Evolutionary conservation across 495 filamentous ascomycete genomes (phyloP).

Genomic region (Beverwykella pulmonaria): DNA sequence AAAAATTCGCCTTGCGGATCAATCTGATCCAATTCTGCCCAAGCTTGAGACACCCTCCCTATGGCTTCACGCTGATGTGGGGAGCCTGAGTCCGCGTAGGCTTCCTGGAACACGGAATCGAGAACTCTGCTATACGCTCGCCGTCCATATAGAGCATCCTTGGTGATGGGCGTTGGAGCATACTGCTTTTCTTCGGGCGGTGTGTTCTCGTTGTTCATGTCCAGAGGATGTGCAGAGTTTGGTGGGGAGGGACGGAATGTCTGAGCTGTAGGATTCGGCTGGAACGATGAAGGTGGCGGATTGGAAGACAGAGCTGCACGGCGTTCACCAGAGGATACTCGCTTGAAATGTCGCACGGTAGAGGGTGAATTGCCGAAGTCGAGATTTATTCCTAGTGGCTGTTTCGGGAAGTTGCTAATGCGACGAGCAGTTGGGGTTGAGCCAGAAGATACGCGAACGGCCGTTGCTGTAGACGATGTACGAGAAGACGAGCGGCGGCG

Average conservation of each 20-base stretch:
- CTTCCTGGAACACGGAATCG: slow-evolving; percentile 79
- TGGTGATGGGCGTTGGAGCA: slow-evolving; percentile 45
- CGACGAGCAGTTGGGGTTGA: slow-evolving; percentile 47
- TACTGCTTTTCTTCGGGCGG: slow-evolving; percentile 21
- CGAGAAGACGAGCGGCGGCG: slow-evolving; percentile 20
- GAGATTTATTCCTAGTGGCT: slow-evolving; percentile 79
- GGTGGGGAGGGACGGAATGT: slow-evolving; percentile 38
- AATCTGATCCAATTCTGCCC: slow-evolving; percentile 77
- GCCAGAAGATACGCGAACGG: slow-evolving; percentile 38
- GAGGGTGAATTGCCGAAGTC: slow-evolving; percentile 89
- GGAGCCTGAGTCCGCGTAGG: slow-evolving; percentile 74
- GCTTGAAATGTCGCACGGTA: slow-evolving; percentile 85
- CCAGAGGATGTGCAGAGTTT: slow-evolving; percentile 27
- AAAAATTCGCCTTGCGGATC: slow-evolving; percentile 92
- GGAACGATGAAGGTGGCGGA: slow-evolving; percentile 42
- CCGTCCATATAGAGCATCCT: slow-evolving; percentile 78
- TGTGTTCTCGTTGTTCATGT: slow-evolving; percentile 36
- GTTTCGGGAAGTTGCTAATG: slow-evolving; percentile 58
- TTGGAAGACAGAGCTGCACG: slow-evolving; percentile 32
- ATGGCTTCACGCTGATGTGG: slow-evolving; percentile 79
- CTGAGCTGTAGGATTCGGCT: slow-evolving; percentile 33
- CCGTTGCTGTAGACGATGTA: slow-evolving; percentile 34
- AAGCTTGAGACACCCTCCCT: slow-evolving; percentile 77
- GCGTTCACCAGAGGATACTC: slow-evolving; percentile 70
- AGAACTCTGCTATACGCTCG: slow-evolving; percentile 77